Base-by-base conservation (phyloP, 2,329 filamentous ascomycete genomes). In the Penicillium rolfsii region DNA sequence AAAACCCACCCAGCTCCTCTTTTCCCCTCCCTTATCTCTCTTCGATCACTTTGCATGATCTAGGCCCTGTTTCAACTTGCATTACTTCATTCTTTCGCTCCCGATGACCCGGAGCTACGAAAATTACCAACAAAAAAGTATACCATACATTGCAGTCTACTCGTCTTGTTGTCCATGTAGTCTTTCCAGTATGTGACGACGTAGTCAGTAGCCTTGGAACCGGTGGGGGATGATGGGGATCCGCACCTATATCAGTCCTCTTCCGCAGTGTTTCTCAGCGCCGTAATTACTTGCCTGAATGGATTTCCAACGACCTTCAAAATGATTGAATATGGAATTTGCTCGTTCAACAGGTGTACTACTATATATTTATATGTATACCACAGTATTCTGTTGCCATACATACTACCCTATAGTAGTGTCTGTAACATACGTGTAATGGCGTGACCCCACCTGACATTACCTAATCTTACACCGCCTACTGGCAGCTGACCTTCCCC, bases 81-180 rank as follows among this genome's bases (percentile, higher is more conserved):
- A 67, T 69, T 62, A 67, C 63, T 57, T 66, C 61, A 61, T 62
- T 55, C 41, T 59, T 54, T 50, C 57, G 54, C 63, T 64, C 63
- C 58, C 52, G 57, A 56, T 62, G 52, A 52, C 26, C 65, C 57
- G 54, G 58, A 45, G 52, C 53, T 59, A 65, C 48, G 61, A 64
- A 62, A 59, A 8, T 33, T 62, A 60, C 54, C 46, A 62, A 41
- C 28, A 62, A 64, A 48, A 52, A 64, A 64, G 62, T 60, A 59
- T 48, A 26, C 36, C 12, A 52, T 14, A 38, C 45, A n/a, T 22
- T 24, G 22, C 28, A 35, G 43, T 19, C 33, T n/a, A 30, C 16
- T n/a, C 33, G 54, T 33, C 14, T 12, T 36, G 9, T 19, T 36
- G n/a, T 38, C 16, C 35, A 16, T 22, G 26, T 16, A 24, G 35